These are phyloP conservation scores for Hordeum marinum DNA, from an alignment of 176 grass and related monocot species.

Conservation along the genomic window DNA sequence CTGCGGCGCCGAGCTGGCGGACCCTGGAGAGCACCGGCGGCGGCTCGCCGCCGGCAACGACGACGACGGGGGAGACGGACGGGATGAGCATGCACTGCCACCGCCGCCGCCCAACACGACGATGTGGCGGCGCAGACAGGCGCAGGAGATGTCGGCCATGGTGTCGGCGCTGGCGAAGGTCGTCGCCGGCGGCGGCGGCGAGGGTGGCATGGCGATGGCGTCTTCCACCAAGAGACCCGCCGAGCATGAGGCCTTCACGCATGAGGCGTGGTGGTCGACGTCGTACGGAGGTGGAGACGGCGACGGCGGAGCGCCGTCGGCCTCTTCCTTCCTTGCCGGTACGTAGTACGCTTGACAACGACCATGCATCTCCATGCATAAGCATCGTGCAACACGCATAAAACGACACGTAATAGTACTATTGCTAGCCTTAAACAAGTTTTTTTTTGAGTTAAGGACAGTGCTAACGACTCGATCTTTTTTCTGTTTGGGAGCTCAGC, in stretches of 20 bases:
- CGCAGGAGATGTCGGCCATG: slow-evolving; percentile 68
- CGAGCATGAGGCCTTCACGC: slow-evolving; percentile 5
- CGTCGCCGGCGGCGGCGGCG: slow-evolving; percentile 34
- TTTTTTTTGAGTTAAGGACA: too few species aligned
- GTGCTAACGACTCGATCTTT: background rate
- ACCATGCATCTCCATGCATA: background rate
- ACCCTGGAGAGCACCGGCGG: slow-evolving; percentile 14
- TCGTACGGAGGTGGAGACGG: background rate
- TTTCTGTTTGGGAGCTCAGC: background rate
- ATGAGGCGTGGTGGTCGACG: slow-evolving; percentile 12
- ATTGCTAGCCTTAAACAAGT: background rate
- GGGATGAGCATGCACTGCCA: background rate
- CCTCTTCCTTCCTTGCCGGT: slow-evolving; percentile 1
- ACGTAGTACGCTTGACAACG: background rate
- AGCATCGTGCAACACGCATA: background rate
- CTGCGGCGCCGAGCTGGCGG: slow-evolving; percentile 50
- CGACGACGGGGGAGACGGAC: background rate
- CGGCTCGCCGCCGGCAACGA: background rate
- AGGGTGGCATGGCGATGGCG: background rate
- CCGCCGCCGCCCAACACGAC: background rate
- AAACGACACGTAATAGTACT: background rate
- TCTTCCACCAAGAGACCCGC: slow-evolving; percentile 14
- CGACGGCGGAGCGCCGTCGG: background rate
- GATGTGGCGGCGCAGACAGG: slow-evolving; percentile 42
- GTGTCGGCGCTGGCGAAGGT: slow-evolving; percentile 63